phyloP scores from a whole-genome alignment of 345 rosid genomes.

The Euclidium syriacum region DNA sequence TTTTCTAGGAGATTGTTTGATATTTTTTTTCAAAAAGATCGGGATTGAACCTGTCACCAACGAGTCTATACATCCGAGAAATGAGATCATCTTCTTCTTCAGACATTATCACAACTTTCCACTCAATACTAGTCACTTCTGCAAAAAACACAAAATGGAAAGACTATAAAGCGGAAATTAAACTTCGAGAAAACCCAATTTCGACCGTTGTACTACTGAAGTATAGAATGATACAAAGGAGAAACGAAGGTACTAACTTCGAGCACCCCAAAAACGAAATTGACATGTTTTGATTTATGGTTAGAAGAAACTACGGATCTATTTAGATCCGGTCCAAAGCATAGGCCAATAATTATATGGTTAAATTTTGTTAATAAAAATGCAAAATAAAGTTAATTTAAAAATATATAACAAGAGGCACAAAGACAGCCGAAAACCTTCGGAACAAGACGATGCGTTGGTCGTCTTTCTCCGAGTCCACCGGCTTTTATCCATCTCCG shows the following conservation, averaged over 20 bases:
- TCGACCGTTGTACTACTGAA: no score
- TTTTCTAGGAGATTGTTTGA: no score
- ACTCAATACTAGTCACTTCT: slow-evolving; percentile 79
- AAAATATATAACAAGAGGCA: background rate
- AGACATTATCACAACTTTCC: slow-evolving; percentile 65
- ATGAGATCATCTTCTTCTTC: slow-evolving; percentile 84
- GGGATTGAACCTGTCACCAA: slow-evolving; percentile 53
- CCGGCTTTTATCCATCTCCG: slow-evolving; percentile 41
- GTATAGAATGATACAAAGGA: no score
- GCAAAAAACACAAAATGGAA: background rate
- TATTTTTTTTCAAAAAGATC: background rate
- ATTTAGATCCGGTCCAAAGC: no score
- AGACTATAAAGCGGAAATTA: background rate
- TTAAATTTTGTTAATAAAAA: no score
- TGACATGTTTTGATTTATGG: no score
- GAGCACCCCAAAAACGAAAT: no score
- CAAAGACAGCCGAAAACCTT: slow-evolving; percentile 37
- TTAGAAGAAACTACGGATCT: no score
- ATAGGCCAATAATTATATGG: no score
- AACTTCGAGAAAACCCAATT: no score
- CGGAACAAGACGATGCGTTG: slow-evolving; percentile 31
- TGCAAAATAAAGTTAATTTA: background rate
- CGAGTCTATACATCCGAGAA: slow-evolving; percentile 66
- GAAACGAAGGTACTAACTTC: no score
- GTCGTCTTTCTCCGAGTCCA: slow-evolving; percentile 43